A percentile compares a stretch with the other conserved stretches of the same genome.
phyloP scores from a whole-genome alignment of 2,329 filamentous ascomycete genomes.

The Sporothrix variecibatus region DNA sequence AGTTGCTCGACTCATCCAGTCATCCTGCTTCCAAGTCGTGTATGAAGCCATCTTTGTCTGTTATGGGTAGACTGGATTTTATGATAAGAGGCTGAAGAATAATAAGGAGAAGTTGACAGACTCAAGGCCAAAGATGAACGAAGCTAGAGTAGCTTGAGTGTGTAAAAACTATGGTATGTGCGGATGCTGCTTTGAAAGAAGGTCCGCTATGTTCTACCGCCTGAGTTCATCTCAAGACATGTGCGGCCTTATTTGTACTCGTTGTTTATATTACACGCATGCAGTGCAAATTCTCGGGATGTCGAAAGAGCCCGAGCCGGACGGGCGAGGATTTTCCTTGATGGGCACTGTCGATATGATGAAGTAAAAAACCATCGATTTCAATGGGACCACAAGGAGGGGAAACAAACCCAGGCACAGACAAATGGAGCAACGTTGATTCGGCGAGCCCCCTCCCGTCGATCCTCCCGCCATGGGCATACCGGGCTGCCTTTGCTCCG shows the following conservation, averaged over 20 bases:
- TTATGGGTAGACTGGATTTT: no score
- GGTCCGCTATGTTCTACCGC: neutral
- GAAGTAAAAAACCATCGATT: no score
- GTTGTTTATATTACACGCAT: constrained; percentile 8
- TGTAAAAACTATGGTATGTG: no score
- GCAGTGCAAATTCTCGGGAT: neutral
- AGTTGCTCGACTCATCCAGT: neutral
- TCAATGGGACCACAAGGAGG: neutral
- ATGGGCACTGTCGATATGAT: neutral
- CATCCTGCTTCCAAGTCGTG: neutral
- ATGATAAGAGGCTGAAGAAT: no score
- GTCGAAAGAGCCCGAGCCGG: neutral
- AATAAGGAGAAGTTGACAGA: no score
- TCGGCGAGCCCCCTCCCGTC: neutral
- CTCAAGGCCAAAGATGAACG: no score
- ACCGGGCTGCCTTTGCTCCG: neutral
- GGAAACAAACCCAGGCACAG: neutral
- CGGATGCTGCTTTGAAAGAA: no score
- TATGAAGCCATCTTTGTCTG: neutral
- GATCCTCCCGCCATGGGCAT: neutral
- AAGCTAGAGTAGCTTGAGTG: no score
- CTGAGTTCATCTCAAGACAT: neutral
- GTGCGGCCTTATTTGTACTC: neutral
- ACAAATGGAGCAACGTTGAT: neutral
- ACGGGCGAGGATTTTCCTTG: neutral